Percentiles rank a stretch among this genome's conserved stretches.
These are phyloP conservation scores for Talaromyces borbonicus DNA, from an alignment of 495 filamentous ascomycete species.

Conservation along the genomic window DNA sequence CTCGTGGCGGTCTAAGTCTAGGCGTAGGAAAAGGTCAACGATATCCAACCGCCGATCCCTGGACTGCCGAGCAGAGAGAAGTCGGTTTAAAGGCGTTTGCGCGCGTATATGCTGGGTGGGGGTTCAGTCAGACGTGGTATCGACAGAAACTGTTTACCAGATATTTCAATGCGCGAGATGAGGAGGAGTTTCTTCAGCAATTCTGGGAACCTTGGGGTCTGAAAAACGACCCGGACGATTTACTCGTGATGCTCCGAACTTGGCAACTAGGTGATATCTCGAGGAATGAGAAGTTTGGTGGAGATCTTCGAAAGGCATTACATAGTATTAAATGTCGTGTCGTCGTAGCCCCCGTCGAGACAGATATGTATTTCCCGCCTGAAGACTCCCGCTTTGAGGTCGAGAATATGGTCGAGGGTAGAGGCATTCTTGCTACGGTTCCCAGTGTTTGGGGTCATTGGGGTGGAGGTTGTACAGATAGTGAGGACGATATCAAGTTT, in stretches of 20 bases:
- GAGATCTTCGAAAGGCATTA: slow-evolving; percentile 55
- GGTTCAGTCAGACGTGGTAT: slow-evolving; percentile 65
- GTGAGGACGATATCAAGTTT: slow-evolving; percentile 55
- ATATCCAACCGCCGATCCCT: slow-evolving; percentile 25
- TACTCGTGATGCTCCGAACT: slow-evolving; percentile 59
- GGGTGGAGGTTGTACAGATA: slow-evolving; percentile 57
- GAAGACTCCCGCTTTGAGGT: slow-evolving; percentile 64
- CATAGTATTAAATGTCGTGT: slow-evolving; percentile 57
- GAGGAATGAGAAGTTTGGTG: slow-evolving; percentile 52
- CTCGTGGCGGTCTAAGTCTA: slow-evolving; percentile 37
- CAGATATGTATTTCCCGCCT: slow-evolving; percentile 67
- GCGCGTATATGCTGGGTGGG: slow-evolving; percentile 67
- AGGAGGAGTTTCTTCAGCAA: slow-evolving; percentile 60
- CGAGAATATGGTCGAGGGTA: slow-evolving; percentile 47
- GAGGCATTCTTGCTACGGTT: slow-evolving; percentile 47
- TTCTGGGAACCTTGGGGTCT: slow-evolving; percentile 64
- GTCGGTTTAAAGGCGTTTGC: slow-evolving; percentile 60
- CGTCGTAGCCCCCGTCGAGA: slow-evolving; percentile 53
- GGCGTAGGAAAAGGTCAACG: slow-evolving; percentile 22
- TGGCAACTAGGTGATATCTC: slow-evolving; percentile 65
- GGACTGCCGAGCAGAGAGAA: slow-evolving; percentile 46
- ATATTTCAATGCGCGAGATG: slow-evolving; percentile 45
- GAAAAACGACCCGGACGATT: slow-evolving; percentile 59
- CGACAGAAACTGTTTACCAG: slow-evolving; percentile 54
- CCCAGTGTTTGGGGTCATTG: slow-evolving; percentile 59